Evolutionary conservation across 768 basidiomycete genomes (phyloP), one percentile per base, ranked within the genome.

Genomic region (Pisolithus microcarpus): DNA sequence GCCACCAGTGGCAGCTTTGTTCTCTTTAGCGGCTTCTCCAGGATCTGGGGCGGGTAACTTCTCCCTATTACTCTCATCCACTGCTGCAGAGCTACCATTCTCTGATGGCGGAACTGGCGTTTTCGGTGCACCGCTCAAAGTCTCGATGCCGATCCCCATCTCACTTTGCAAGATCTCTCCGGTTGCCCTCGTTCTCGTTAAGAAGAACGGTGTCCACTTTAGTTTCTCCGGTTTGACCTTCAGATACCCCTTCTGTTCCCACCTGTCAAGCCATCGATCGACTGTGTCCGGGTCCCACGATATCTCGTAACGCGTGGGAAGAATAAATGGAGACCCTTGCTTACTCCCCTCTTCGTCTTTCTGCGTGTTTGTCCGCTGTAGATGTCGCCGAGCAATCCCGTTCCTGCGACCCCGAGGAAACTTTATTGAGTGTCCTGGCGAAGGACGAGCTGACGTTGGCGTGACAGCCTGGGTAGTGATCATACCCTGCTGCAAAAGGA

Each of bases 141-240:
- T 45, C 40, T 53, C 51, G 18, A 60, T 55, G 45, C 49, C 60
- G 3, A 53, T 26, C 6, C 56, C 53, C 18, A 45, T 31, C 36
- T 58, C 57, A 38, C 49, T 31, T 43, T 68, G 67, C 38, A 62
- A 49, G 24, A 62, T 39, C 46, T 69, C 62, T 11, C 54, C 62
- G n/a, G 59, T 62, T 3, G 54, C 54, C 55, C 64, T 66, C 39
- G 65, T 68, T 48, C 79, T 72, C 5, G 83, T 74, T 40, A 91
- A 67, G 37, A 96, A 70, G 68, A 95, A 98, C 24, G 95, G 95
- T 55, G 85, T 94, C 89, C 95, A 99, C 62, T 91, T 92, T 54
- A 98, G 75, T 65, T 82, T 82, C 61, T 95, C 91, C 1, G 92
- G 84, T 57, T 78, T 80, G 51, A 91, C 72, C 56, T 68, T 78